Evolutionary conservation across 1,139 yeast genomes (phyloP).

Genomic region (Protomyces arabidopsidicola): DNA sequence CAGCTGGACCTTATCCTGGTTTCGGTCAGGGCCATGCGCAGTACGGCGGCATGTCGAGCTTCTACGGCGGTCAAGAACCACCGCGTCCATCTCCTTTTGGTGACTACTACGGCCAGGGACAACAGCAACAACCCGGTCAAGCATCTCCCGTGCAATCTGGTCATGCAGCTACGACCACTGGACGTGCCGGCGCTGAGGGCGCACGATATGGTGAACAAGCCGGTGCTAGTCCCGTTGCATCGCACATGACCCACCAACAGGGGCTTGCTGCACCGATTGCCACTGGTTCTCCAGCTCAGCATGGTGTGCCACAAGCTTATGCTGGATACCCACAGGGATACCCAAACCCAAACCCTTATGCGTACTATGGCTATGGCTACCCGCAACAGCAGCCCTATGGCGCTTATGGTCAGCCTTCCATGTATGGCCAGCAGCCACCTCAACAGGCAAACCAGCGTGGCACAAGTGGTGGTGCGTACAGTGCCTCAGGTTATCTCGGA

Average conservation of each 20-base stretch:
- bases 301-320: conserved; percentile 9
- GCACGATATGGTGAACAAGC: conserved; percentile 1
- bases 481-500: neutral
- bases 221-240: conserved; percentile 7
- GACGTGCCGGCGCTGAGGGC: neutral
- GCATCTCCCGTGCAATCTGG: neutral
- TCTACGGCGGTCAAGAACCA: conserved; percentile 15
- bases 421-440: conserved; percentile 16
- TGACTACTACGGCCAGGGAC: conserved; percentile 5
- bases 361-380: conserved; percentile 24
- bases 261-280: conserved; percentile 9
- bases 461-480: neutral
- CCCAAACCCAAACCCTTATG: conserved; percentile 21
- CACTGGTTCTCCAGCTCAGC: conserved; percentile 18
- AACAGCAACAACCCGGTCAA: neutral
- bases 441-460: conserved; percentile 16
- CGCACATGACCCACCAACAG: conserved; percentile 4
- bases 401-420: conserved; percentile 10
- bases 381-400: conserved; percentile 21
- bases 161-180: neutral
- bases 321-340: conserved; percentile 17
- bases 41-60: conserved; percentile 16
- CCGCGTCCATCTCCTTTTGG: conserved; percentile 17
- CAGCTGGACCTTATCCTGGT: neutral
- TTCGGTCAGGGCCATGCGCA: conserved; percentile 18